These are phyloP conservation scores for Candida labiduridarum DNA, from an alignment of 1,139 yeast species.

Conservation along the genomic window DNA sequence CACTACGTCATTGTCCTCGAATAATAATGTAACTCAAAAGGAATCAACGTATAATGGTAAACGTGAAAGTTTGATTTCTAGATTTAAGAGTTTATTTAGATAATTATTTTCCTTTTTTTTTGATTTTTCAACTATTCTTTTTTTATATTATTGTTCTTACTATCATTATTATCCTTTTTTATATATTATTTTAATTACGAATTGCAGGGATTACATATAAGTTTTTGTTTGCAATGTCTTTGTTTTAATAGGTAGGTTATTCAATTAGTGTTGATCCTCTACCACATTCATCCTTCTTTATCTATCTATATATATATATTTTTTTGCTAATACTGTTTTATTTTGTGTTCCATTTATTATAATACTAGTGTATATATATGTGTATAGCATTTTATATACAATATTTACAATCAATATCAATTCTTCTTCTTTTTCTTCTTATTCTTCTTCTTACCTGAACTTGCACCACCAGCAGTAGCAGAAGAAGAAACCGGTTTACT, in stretches of 20 bases:
- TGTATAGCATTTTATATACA: too few relatives aligned
- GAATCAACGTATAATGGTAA: constrained; percentile 13
- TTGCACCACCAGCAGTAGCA: constrained; percentile 6
- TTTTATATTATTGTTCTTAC: constrained; percentile 5
- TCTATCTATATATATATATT: background rate
- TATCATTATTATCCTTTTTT: background rate
- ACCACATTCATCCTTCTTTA: background rate
- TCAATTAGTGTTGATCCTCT: background rate
- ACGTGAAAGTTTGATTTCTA: constrained; percentile 33
- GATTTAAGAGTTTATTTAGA: constrained; percentile 38
- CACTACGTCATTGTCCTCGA: constrained; percentile 7
- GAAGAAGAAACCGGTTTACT: constrained; percentile 6
- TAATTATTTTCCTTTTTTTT: constrained; percentile 16
- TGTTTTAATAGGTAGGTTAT: constrained; percentile 2
- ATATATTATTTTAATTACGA: background rate
- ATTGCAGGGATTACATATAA: background rate
- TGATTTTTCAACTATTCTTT: background rate
- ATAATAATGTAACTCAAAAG: constrained; percentile 1
- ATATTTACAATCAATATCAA: constrained; percentile 8
- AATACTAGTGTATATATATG: background rate
- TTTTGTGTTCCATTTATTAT: constrained; percentile 2
- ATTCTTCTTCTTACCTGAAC: constrained; percentile 23
- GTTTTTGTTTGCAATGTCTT: background rate
- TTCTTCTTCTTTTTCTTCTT: constrained; percentile 29
- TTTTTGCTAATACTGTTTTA: background rate